Evolutionary conservation across 306 rosid genomes (phyloP).

Genomic region (Rubus parviflorus): DNA sequence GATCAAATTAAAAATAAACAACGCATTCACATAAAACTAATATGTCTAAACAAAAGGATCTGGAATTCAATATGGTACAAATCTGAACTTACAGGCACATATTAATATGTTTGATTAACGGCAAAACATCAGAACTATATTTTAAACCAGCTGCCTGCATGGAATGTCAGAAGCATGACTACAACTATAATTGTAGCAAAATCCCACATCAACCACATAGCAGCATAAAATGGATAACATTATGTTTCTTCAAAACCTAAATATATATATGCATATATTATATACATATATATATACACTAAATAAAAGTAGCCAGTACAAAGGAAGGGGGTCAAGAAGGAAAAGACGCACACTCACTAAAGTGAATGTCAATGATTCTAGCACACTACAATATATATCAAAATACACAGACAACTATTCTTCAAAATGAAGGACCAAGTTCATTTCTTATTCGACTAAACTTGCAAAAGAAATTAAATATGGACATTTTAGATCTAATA

Average conservation of each 20-base stretch:
- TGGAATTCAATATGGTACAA: slow-evolving; percentile 1
- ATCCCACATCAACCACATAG: not conserved
- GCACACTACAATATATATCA: not conserved
- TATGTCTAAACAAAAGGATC: not conserved
- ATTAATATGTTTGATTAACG: slow-evolving; percentile 24
- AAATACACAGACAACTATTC: not conserved
- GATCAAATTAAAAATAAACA: not conserved
- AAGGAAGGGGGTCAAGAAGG: not conserved
- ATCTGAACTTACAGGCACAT: slow-evolving; percentile 26
- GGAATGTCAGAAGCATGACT: slow-evolving; percentile 23
- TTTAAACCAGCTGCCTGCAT: slow-evolving; percentile 34
- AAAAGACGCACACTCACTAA: not conserved
- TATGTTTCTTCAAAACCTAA: not conserved
- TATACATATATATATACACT: not conserved
- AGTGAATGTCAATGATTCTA: not conserved
- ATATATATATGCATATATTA: not conserved
- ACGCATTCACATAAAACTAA: not conserved
- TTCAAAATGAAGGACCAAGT: not conserved
- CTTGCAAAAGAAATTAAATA: not conserved
- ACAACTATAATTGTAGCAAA: not conserved
- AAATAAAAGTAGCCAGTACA: not conserved
- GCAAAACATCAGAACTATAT: slow-evolving; percentile 28
- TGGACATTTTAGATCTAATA: not conserved
- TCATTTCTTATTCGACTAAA: not conserved
- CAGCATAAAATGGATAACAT: not conserved